These are phyloP conservation scores for Ogataea populi-albae DNA, from an alignment of 805 yeast genomes.

Conservation along the genomic window DNA sequence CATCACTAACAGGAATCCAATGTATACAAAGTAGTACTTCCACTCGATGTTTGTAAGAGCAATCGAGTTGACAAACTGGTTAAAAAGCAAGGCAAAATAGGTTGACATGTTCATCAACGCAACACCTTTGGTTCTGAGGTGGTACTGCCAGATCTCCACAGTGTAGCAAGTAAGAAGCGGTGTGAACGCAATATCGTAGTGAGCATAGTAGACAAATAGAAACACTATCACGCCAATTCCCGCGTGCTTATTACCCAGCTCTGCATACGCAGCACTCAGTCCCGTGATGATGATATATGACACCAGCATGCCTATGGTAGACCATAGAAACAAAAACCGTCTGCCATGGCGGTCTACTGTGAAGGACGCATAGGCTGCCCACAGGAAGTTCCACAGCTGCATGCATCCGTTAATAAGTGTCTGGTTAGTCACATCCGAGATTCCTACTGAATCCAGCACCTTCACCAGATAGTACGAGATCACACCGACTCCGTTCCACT, in stretches of 20 bases:
- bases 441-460: slow-evolving; percentile 53
- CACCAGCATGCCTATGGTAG: slow-evolving; percentile 35
- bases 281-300: slow-evolving; percentile 42
- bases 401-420: slow-evolving; percentile 49
- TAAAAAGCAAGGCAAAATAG: slow-evolving; percentile 14
- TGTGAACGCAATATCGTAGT: slow-evolving; percentile 42
- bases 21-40: slow-evolving; percentile 37
- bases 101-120: slow-evolving; percentile 28
- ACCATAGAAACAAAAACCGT: slow-evolving; percentile 35
- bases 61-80: slow-evolving; percentile 29
- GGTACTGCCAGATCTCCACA: slow-evolving; percentile 50
- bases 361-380: slow-evolving; percentile 29
- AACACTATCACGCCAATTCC: slow-evolving; percentile 16
- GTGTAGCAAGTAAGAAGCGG: slow-evolving; percentile 43
- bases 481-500: slow-evolving; percentile 45
- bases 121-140: slow-evolving; percentile 61
- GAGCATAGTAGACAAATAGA: slow-evolving; percentile 30
- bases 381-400: slow-evolving; percentile 43
- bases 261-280: slow-evolving; percentile 37
- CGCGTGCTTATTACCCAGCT: slow-evolving; percentile 1
- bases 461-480: slow-evolving; percentile 41
- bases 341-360: slow-evolving; percentile 32
- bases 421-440: slow-evolving; percentile 42
- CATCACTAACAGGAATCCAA: slow-evolving; percentile 31
- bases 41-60: slow-evolving; percentile 38